Evolutionary conservation across 2,329 filamentous ascomycete genomes (phyloP), one percentile per base, ranked within the genome.

Genomic region (Calonectria hongkongensis): DNA sequence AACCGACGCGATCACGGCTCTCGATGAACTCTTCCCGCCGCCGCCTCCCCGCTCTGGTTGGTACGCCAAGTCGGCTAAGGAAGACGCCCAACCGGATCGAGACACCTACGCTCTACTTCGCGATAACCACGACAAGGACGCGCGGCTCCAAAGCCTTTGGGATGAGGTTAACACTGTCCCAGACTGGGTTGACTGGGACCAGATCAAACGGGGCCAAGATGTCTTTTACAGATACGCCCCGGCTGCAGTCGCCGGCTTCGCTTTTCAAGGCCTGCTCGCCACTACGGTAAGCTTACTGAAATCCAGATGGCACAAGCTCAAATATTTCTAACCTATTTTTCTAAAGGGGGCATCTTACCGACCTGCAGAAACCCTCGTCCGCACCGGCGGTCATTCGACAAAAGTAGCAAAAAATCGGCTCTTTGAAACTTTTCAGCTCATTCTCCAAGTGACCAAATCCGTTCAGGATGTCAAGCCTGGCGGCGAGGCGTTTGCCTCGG

Each of bases 171-270:
- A 89, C 56, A 88, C 85, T 0, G 84, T 92, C 5, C 91, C 91
- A 0, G 84, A 87, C 0, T 92, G 91, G 90, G 91, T 93, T 0
- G 88, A 92, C 74, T 93, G 91, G 91, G 87, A 85, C 2, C 91
- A 92, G 77, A 90, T 93, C 41, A 84, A 85, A 66, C 84, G 91
- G 76, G 91, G 91, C 0, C 91, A 93, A 78, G 88, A 92, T 41
- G 75, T 81, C 41, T 81, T 92, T 91, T 93, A 92, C 79, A 87
- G 91, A 13, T 93, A 93, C 77, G 90, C 89, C 4, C 65, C 65
- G 9, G 88, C 89, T 2, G 89, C 91, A 1, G 88, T 92, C 56
- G 91, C 89, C 12, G 90, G 80, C 1, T 75, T 82, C 18, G 75
- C 79, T 33, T 76, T 81, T 30, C 76, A 78, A 54, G 79, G 77